These are phyloP conservation scores for Penicillium sp. DNA, from an alignment of 2,329 filamentous ascomycete species.

Conservation along the genomic window DNA sequence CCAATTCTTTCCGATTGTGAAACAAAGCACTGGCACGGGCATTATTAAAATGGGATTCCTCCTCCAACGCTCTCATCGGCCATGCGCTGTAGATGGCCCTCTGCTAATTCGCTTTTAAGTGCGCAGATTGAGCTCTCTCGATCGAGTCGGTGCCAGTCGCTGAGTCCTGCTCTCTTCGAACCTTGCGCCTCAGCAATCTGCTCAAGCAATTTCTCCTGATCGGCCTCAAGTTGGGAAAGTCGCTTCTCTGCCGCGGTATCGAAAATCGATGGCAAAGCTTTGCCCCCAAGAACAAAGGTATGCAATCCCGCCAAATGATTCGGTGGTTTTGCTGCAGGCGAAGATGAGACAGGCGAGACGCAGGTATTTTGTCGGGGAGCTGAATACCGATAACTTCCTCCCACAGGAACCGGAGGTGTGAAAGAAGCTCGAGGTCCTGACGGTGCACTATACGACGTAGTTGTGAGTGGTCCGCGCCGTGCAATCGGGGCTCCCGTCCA, in stretches of 20 bases:
- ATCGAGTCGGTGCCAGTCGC: slow-evolving; percentile 50
- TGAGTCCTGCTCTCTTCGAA: slow-evolving; percentile 41
- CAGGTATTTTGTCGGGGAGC: slow-evolving; percentile 38
- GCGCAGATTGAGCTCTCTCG: slow-evolving; percentile 48
- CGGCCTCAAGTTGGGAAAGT: slow-evolving; percentile 45
- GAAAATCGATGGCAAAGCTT: slow-evolving; percentile 37
- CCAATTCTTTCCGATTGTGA: neutral
- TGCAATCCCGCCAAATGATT: slow-evolving; percentile 41
- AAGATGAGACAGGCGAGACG: slow-evolving; percentile 33
- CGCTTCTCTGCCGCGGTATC: slow-evolving; percentile 44
- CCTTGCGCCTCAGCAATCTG: slow-evolving; percentile 47
- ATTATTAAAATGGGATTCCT: slow-evolving; percentile 39
- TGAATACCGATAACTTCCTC: slow-evolving; percentile 36
- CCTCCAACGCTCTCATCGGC: slow-evolving; percentile 44
- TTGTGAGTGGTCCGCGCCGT: slow-evolving; percentile 34
- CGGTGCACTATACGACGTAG: slow-evolving; percentile 33
- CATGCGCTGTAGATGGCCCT: slow-evolving; percentile 48
- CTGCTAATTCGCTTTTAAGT: slow-evolving; percentile 49
- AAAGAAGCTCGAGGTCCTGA: slow-evolving; percentile 39
- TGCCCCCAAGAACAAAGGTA: slow-evolving; percentile 44
- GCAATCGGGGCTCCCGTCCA: slow-evolving; percentile 32
- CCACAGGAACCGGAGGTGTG: slow-evolving; percentile 23
- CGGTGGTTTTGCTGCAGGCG: slow-evolving; percentile 40
- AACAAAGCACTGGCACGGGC: neutral
- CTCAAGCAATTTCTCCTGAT: slow-evolving; percentile 45